These are phyloP conservation scores for Dictyostelium firmibasis DNA, from an alignment of 78 protist genomes.

Conservation along the genomic window DNA sequence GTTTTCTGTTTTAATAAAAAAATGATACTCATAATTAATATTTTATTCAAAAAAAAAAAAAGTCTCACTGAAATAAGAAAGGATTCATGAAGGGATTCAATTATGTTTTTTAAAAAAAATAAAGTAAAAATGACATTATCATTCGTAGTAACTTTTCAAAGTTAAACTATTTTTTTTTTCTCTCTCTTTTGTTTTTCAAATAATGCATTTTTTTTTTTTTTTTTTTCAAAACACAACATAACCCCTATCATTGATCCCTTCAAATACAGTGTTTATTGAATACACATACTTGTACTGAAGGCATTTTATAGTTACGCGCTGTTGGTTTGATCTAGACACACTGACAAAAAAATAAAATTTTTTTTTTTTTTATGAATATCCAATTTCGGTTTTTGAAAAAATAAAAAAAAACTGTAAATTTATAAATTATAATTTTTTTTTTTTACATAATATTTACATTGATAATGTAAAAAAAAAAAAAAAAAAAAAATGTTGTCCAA, in stretches of 20 bases:
- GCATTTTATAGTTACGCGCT: background rate
- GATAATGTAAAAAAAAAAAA: background rate
- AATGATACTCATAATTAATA: no score
- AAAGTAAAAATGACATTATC: no score
- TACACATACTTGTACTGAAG: background rate
- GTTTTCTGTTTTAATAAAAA: conserved; percentile 3
- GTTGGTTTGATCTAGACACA: background rate
- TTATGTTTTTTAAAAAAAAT: background rate
- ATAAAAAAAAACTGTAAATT: no score
- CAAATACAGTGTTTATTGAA: background rate
- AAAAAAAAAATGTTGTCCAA: no score
- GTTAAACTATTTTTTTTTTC: background rate
- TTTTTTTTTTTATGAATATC: no score
- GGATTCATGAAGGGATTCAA: background rate
- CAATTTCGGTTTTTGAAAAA: background rate
- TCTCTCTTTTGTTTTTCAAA: no score
- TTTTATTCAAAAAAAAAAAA: no score
- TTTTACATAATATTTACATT: background rate
- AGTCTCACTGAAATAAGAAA: background rate
- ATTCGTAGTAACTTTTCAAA: no score
- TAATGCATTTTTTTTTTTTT: no score
- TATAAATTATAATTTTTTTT: no score
- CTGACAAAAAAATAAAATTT: background rate
- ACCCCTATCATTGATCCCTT: background rate
- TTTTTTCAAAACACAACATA: background rate